phyloP scores from a whole-genome alignment of 208 protist species.

The Angomonas desouzai region DNA sequence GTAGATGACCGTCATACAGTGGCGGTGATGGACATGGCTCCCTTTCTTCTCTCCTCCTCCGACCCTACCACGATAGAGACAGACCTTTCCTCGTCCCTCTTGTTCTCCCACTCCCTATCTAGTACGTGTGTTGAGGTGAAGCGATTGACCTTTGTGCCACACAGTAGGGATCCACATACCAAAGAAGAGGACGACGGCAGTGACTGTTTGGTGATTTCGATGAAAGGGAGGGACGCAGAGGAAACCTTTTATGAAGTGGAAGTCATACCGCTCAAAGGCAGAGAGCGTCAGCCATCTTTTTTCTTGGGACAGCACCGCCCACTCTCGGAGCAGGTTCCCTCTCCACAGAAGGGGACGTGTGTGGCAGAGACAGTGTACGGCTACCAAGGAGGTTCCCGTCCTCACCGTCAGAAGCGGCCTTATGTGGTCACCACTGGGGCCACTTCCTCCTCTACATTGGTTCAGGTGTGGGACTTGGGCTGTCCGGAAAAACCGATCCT shows the following conservation, averaged over 20 bases:
- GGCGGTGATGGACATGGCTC: not conserved
- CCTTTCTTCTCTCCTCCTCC: not conserved
- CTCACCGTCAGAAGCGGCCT: too few species aligned
- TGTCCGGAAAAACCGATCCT: not conserved
- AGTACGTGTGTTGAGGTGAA: not conserved
- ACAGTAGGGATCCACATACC: not conserved
- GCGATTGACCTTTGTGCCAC: not conserved
- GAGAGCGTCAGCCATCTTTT: not conserved
- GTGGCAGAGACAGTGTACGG: not conserved
- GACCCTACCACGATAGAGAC: not conserved
- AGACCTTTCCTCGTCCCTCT: not conserved
- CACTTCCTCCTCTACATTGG: too few species aligned
- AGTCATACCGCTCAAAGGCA: not conserved
- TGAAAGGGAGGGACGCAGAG: not conserved
- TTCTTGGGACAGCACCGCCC: not conserved
- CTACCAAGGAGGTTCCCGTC: too few species aligned
- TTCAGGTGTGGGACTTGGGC: not conserved
- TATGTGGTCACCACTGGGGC: not conserved
- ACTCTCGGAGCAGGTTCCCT: not conserved
- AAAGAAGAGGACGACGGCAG: not conserved
- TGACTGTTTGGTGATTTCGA: not conserved
- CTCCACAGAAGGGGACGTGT: too few species aligned
- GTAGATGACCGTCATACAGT: not conserved
- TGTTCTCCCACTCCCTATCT: not conserved
- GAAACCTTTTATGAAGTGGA: not conserved